Conservation (phyloP, 2,329 filamentous ascomycete species). For the Fusarium oxysporum region DNA sequence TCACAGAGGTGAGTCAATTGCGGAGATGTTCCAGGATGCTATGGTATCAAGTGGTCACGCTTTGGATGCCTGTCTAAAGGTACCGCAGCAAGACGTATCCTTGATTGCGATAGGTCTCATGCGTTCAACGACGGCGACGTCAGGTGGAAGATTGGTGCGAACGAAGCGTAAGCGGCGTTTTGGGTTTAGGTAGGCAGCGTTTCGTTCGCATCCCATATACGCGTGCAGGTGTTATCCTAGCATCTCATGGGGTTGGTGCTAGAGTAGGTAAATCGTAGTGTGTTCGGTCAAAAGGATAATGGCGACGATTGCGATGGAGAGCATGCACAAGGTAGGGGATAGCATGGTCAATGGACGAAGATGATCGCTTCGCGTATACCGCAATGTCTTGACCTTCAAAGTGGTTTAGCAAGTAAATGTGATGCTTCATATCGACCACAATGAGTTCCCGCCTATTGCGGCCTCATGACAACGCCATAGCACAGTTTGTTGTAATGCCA, state of each 20-base stretch:
- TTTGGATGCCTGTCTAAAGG: no score
- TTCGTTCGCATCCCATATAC: fast-evolving
- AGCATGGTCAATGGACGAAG: fast-evolving
- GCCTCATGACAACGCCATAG: fast-evolving
- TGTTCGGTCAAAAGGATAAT: fast-evolving
- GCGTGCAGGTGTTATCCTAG: fast-evolving
- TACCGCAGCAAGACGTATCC: background rate
- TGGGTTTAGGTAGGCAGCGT: fast-evolving
- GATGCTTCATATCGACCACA: background rate
- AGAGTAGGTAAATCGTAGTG: background rate
- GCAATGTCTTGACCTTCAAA: background rate
- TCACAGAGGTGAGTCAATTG: no score
- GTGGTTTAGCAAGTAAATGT: no score
- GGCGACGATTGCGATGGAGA: fast-evolving
- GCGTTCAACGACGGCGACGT: background rate
- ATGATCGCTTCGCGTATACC: fast-evolving
- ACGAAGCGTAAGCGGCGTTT: fast-evolving
- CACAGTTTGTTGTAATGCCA: fast-evolving
- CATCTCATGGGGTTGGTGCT: background rate
- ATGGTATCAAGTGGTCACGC: background rate
- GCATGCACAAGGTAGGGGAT: fast-evolving
- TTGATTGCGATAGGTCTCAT: background rate
- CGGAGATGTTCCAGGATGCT: fast-evolving
- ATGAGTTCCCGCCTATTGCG: fast-evolving
- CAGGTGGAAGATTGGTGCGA: fast-evolving